A percentile compares a stretch with the other conserved stretches of the same genome.
phyloP scores from a whole-genome alignment of 495 filamentous ascomycete species.

The Podospora pseudocomata region DNA sequence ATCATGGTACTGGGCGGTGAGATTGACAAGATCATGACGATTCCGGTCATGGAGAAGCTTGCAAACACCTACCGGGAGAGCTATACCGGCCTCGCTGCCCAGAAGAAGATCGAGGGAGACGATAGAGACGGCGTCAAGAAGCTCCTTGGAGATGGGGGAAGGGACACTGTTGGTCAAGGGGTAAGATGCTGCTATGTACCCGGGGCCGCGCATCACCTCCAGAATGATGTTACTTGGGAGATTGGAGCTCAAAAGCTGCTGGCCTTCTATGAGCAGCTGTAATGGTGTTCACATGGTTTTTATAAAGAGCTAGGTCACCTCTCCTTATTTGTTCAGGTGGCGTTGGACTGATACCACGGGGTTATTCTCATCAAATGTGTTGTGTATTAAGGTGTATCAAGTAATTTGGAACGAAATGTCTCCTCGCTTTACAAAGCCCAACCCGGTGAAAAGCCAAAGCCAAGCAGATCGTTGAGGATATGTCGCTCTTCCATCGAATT shows the following conservation, averaged over 20 bases:
- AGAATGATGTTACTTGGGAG: slow-evolving; percentile 44
- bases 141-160: slow-evolving; percentile 17
- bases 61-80: slow-evolving; percentile 46
- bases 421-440: slow-evolving; percentile 47
- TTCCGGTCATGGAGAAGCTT: slow-evolving; percentile 30
- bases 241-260: slow-evolving; percentile 37
- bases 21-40: slow-evolving; percentile 30
- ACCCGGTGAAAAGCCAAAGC: slow-evolving; percentile 34
- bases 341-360: background rate
- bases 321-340: slow-evolving; percentile 7
- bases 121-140: slow-evolving; percentile 42
- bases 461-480: slow-evolving; percentile 50
- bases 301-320: background rate
- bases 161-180: slow-evolving; percentile 24
- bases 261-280: slow-evolving; percentile 35
- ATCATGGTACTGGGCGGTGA: slow-evolving; percentile 42
- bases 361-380: background rate
- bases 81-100: slow-evolving; percentile 56
- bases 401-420: slow-evolving; percentile 21
- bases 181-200: slow-evolving; percentile 37
- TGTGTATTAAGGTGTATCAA: background rate
- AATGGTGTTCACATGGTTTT: background rate
- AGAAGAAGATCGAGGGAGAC: slow-evolving; percentile 77
- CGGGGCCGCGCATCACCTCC: slow-evolving; percentile 43
- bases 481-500: slow-evolving; percentile 68